phyloP scores from a whole-genome alignment of 306 rosid species.

The Casuarina glauca region DNA sequence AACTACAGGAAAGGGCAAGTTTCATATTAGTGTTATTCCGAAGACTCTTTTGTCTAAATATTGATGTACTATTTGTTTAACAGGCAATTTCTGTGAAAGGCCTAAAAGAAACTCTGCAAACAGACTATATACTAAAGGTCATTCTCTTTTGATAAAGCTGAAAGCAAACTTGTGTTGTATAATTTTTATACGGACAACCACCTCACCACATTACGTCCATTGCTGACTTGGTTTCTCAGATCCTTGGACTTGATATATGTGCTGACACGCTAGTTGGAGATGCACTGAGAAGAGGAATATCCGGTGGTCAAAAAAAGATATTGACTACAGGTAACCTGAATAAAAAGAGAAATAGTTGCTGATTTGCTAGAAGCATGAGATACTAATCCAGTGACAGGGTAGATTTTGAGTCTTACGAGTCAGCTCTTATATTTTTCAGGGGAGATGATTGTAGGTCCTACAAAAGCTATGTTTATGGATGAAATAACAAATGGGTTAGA shows the following conservation, averaged over 20 bases:
- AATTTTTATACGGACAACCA: not conserved
- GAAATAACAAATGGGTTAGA: constrained; percentile 15
- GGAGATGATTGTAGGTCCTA: constrained; percentile 53
- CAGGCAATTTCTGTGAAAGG: constrained; percentile 47
- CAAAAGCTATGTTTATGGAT: constrained; percentile 27
- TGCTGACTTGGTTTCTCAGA: constrained; percentile 22
- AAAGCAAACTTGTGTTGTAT: not conserved
- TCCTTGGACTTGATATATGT: constrained; percentile 52
- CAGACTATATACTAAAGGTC: constrained; percentile 56
- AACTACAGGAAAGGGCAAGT: not conserved
- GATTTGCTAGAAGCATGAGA: not conserved
- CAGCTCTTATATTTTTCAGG: constrained; percentile 12
- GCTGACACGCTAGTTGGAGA: constrained; percentile 50
- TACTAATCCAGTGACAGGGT: not conserved
- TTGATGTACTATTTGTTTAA: not conserved
- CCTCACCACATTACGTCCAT: not conserved
- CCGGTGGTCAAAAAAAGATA: constrained; percentile 53
- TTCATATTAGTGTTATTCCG: not conserved
- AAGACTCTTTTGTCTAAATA: not conserved
- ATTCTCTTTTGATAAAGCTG: not conserved
- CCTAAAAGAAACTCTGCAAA: constrained; percentile 38
- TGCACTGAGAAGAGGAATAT: constrained; percentile 44
- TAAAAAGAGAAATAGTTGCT: not conserved
- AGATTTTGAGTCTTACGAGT: not conserved
- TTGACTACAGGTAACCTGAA: constrained; percentile 43